These are phyloP conservation scores for Theileria annulata DNA, from an alignment of 169 alveolate species.

Conservation along the genomic window DNA sequence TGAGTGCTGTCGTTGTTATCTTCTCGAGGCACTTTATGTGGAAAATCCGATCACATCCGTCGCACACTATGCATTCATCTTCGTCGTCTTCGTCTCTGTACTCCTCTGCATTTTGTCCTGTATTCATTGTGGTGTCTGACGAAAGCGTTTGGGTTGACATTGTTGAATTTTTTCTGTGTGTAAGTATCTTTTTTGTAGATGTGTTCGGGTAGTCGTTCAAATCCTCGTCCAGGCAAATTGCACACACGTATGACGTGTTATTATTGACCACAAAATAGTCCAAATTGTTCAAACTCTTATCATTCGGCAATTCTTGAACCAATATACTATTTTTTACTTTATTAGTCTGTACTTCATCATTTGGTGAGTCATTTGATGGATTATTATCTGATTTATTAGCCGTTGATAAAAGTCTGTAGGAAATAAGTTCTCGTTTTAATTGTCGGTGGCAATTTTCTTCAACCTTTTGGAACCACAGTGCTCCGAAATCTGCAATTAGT, in stretches of 20 bases:
- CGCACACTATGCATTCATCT: constrained; percentile 68
- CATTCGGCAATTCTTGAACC: neutral
- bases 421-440: constrained; percentile 73
- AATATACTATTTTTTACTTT: neutral
- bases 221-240: constrained; percentile 16
- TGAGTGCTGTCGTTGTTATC: constrained; percentile 30
- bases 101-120: neutral
- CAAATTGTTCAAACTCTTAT: neutral
- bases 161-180: neutral
- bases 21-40: constrained; percentile 66
- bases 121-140: neutral
- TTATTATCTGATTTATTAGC: neutral
- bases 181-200: neutral
- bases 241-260: constrained; percentile 10
- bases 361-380: neutral
- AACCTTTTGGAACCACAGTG: constrained; percentile 85
- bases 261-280: neutral
- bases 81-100: constrained; percentile 19
- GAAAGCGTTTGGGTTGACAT: neutral
- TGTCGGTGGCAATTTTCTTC: constrained; percentile 77
- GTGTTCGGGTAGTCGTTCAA: constrained; percentile 1
- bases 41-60: constrained; percentile 78
- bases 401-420: constrained; percentile 44
- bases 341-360: neutral
- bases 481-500: constrained; percentile 89